Base-by-base conservation (phyloP, 169 alveolate species). In the Plasmodium blacklocki region DNA sequence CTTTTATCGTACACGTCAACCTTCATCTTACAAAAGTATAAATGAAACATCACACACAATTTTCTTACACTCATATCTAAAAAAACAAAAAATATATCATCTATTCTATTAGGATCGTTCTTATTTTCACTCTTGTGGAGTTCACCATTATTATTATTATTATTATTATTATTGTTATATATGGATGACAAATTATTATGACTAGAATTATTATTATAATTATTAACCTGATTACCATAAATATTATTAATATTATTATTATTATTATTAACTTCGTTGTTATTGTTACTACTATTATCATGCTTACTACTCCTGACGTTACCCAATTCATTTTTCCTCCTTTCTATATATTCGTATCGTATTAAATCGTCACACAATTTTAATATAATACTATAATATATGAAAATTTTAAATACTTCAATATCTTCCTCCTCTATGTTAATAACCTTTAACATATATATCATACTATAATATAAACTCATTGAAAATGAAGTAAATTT, bases 61-160 rank as follows among this genome's bases (percentile, higher is more conserved):
- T 83, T 83, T 68, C 91, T 83, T 47, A 83, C 45, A 32, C 91
- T 83, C 91, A 83, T 83, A 63, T 83, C 83, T 47, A 83, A 73
- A 50, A 83, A 83, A 18, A 58, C 85, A 72, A 83, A 83, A 83
- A 83, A 83, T 1, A 52, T 26, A 23, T 59, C 14, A 50, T 83
- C 91, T 19, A 83, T 83, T 58, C 49, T 67, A 29, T 68, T 67
- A 21, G 32, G 19, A 18, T 56, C 59, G 19, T 19, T 11, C 7
- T 83, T 83, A 18, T 18, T 32, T 26, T 67, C 73, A 11, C 45
- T 68, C 21, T 49, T 45, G 12, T 49, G 23, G n/a, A 12, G 23
- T 12, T 43, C 56, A 15, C 23, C 39, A 15, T 14, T 54, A 54
- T 52, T 52, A 52, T 54, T 54, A 54, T 54, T 54, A n/a, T n/a